Percentiles rank a stretch among this genome's conserved stretches.
Conservation (phyloP, 202 grass and related monocot species). For the Schoenoplectus triqueter region DNA sequence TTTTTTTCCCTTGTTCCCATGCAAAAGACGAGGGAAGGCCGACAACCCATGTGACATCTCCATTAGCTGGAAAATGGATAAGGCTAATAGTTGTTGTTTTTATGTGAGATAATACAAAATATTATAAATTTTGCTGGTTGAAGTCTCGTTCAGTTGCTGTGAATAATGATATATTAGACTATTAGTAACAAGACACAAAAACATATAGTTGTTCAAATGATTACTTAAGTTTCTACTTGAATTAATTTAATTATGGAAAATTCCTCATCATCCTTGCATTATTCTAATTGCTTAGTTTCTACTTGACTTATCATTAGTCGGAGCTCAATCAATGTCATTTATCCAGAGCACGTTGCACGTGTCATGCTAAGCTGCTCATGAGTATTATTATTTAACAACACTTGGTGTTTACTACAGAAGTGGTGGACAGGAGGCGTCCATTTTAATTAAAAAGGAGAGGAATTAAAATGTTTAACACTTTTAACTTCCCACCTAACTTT, state of each 20-base stretch:
- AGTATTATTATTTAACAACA: not conserved
- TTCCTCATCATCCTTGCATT: not conserved
- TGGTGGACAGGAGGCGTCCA: not conserved
- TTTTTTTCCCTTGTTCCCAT: not conserved
- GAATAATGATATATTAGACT: not conserved
- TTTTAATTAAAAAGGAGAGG: not conserved
- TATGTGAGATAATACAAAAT: not conserved
- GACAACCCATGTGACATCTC: slow-evolving; percentile 13
- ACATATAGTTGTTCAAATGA: not conserved
- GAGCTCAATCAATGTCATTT: not conserved
- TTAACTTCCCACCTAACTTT: slow-evolving; percentile 27
- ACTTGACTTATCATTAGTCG: not conserved
- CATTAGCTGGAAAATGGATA: not conserved
- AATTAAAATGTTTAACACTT: not conserved
- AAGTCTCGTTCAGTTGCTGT: not conserved
- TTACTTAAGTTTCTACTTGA: not conserved
- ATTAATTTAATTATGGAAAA: not conserved
- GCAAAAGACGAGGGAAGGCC: not conserved
- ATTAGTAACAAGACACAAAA: not conserved
- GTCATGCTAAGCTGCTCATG: not conserved
- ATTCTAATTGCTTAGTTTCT: not conserved
- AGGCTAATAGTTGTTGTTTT: not conserved
- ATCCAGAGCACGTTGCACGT: not conserved
- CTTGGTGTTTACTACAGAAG: not conserved
- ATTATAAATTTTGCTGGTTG: not conserved